Evolutionary conservation across 768 basidiomycete genomes (phyloP).

Genomic region (Lentinula sp.): DNA sequence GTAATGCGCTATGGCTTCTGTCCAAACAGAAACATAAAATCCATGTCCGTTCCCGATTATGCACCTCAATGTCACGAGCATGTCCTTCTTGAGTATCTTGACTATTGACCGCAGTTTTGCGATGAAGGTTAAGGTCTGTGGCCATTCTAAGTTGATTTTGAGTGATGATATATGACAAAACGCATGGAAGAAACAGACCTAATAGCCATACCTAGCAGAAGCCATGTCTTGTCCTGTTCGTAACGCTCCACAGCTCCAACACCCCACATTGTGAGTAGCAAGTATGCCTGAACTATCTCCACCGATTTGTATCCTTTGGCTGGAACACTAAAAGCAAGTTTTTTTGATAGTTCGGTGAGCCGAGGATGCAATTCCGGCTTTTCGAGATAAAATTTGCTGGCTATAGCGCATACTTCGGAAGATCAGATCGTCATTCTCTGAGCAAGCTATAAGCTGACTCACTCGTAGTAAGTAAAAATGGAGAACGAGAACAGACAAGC

Average conservation of each 20-base stretch:
- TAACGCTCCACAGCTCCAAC: slow-evolving; percentile 94
- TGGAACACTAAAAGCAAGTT: slow-evolving; percentile 83
- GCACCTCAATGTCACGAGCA: slow-evolving; percentile 76
- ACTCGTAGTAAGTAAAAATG: slow-evolving; percentile 93
- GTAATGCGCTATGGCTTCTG: slow-evolving; percentile 87
- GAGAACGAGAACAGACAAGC: slow-evolving; percentile 89
- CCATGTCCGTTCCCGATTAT: slow-evolving; percentile 96
- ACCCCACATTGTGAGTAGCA: slow-evolving; percentile 85
- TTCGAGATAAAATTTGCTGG: slow-evolving; percentile 81
- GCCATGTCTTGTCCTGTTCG: slow-evolving; percentile 94
- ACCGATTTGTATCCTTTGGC: slow-evolving; percentile 88
- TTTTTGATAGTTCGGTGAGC: slow-evolving; percentile 77
- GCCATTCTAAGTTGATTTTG: slow-evolving; percentile 63
- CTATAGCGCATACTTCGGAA: slow-evolving; percentile 82
- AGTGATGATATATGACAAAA: not conserved
- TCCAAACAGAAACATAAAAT: slow-evolving; percentile 82
- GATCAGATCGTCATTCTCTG: slow-evolving; percentile 4
- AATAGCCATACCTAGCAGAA: slow-evolving; percentile 81
- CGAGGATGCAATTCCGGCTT: slow-evolving; percentile 79
- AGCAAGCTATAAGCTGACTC: slow-evolving; percentile 20
- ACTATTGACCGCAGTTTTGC: slow-evolving; percentile 62
- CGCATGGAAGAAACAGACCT: slow-evolving; percentile 37
- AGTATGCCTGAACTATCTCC: slow-evolving; percentile 93
- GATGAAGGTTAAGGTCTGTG: slow-evolving; percentile 91
- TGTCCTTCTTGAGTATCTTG: slow-evolving; percentile 75